phyloP scores from a whole-genome alignment of 2,329 filamentous ascomycete species.

The Sporothrix phasma region DNA sequence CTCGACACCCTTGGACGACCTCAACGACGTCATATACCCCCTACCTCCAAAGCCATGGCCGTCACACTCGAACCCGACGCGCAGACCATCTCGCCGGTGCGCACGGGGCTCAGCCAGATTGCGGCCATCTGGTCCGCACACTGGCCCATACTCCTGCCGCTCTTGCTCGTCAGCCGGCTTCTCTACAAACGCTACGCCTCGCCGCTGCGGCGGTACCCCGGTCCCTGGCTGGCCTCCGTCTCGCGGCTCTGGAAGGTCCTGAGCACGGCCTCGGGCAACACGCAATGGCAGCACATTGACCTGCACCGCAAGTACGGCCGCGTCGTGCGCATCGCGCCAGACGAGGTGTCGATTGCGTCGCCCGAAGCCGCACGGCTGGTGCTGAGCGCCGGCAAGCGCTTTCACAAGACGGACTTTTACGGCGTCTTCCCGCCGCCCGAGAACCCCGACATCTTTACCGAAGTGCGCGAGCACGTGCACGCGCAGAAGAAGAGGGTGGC shows the following conservation, averaged over 20 bases:
- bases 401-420: conserved; percentile 45
- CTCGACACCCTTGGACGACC: not conserved
- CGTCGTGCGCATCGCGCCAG: conserved; percentile 39
- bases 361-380: conserved; percentile 36
- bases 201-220: conserved; percentile 28
- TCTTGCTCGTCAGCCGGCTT: conserved; percentile 22
- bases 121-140: conserved; percentile 22
- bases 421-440: conserved; percentile 45
- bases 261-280: conserved; percentile 30
- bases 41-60: conserved; percentile 2
- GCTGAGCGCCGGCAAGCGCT: conserved; percentile 40
- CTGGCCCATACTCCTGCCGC: conserved; percentile 24
- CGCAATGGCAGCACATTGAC: conserved; percentile 34
- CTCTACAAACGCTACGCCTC: conserved; percentile 27
- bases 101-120: conserved; percentile 19
- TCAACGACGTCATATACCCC: not conserved
- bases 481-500: conserved; percentile 45
- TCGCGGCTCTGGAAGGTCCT: conserved; percentile 34
- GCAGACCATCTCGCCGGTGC: conserved; percentile 21
- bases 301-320: conserved; percentile 38
- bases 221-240: conserved; percentile 27
- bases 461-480: conserved; percentile 44
- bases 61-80: conserved; percentile 16
- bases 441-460: conserved; percentile 50
- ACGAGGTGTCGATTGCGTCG: conserved; percentile 38